Evolutionary conservation across 768 basidiomycete species (phyloP).

Genomic region (Obba rivulosa): DNA sequence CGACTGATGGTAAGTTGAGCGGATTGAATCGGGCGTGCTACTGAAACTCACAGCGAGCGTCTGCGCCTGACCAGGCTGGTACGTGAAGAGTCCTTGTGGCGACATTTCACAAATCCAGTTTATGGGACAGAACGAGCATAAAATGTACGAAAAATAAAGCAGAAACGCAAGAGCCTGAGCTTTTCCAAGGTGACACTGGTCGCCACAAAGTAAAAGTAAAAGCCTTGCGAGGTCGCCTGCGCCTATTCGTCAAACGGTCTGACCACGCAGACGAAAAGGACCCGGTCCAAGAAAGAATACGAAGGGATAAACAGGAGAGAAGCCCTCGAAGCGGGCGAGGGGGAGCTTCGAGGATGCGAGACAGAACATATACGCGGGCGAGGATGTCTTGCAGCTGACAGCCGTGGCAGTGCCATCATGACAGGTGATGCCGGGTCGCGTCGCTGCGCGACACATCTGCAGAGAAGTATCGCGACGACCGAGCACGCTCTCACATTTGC

Average conservation of each 20-base stretch:
- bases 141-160: conserved; percentile 13
- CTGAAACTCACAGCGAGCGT: conserved; percentile 20
- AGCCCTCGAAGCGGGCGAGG: conserved; percentile 10
- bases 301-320: conserved; percentile 8
- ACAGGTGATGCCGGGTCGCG: conserved; percentile 7
- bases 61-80: conserved; percentile 15
- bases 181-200: conserved; percentile 18
- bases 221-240: conserved; percentile 35
- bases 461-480: too few relatives aligned
- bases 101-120: conserved; percentile 9
- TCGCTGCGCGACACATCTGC: conserved; percentile 1
- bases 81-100: conserved; percentile 7
- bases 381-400: conserved; percentile 8
- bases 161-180: conserved; percentile 15
- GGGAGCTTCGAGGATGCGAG: conserved; percentile 14
- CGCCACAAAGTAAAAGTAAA: conserved; percentile 20
- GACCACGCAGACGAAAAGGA: conserved; percentile 24
- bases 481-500: too few relatives aligned
- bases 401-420: conserved; percentile 9
- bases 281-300: conserved; percentile 17
- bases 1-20: neutral
- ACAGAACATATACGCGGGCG: conserved; percentile 5
- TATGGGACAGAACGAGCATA: conserved; percentile 16
- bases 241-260: conserved; percentile 27
- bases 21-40: neutral